Percentiles rank a stretch among this genome's conserved stretches.
phyloP scores from a whole-genome alignment of 352 stramenopile species.

The Aphanomyces astaci region DNA sequence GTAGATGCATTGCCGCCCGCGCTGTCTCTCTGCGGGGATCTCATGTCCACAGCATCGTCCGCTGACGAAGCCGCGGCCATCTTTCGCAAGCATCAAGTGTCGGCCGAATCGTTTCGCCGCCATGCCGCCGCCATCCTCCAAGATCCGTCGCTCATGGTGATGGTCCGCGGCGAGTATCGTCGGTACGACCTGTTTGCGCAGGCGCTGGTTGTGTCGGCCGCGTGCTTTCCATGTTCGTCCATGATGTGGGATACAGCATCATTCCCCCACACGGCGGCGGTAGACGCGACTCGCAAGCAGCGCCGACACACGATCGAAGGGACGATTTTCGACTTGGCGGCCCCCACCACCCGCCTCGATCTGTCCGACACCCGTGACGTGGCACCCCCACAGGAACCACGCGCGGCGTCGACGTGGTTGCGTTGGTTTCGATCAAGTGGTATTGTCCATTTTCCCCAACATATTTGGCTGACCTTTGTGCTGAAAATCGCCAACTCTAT shows the following conservation, averaged over 20 bases:
- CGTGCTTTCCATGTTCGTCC: conserved; percentile 63
- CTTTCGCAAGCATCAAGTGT: conserved; percentile 60
- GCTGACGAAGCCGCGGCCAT: conserved; percentile 43
- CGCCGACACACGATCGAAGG: background rate
- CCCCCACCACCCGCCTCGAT: background rate
- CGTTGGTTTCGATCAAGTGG: conserved; percentile 1
- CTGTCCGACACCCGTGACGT: background rate
- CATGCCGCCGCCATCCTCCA: conserved; percentile 37
- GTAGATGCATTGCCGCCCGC: conserved; percentile 35
- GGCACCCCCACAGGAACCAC: background rate
- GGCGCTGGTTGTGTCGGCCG: conserved; percentile 48
- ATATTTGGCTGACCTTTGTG: no score
- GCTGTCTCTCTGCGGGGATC: conserved; percentile 67
- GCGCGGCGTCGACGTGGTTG: background rate
- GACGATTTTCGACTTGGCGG: no score
- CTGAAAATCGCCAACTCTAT: no score
- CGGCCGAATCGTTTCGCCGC: conserved; percentile 50
- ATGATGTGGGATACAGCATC: no score
- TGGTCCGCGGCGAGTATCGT: conserved; percentile 52
- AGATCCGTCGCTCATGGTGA: conserved; percentile 49
- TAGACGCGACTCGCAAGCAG: background rate
- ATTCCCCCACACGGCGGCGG: conserved; percentile 9
- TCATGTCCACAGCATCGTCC: conserved; percentile 37
- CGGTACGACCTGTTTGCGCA: conserved; percentile 52
- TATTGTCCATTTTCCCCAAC: no score